Conservation (phyloP, 2,329 filamentous ascomycete genomes). For the Botrytis pseudocinerea region DNA sequence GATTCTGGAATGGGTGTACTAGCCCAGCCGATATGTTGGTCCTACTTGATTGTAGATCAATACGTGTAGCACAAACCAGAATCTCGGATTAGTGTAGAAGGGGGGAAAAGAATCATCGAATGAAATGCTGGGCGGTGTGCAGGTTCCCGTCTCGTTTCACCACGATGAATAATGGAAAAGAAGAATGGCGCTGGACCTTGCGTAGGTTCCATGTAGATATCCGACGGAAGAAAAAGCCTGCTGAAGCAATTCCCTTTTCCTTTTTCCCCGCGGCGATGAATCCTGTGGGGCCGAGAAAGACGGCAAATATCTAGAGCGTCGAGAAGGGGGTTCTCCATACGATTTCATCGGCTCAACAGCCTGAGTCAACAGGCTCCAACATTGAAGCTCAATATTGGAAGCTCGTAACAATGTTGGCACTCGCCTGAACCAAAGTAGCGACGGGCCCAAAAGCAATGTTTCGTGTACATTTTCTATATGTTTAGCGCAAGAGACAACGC, state of each 20-base stretch:
- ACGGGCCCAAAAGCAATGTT: background rate
- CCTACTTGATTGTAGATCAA: slow-evolving; percentile 19
- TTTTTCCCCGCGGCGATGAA: slow-evolving; percentile 20
- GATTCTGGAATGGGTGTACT: slow-evolving; percentile 27
- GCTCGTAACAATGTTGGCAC: background rate
- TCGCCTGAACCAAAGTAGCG: slow-evolving; percentile 1
- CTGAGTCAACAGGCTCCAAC: background rate
- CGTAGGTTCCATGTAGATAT: slow-evolving; percentile 21
- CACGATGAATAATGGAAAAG: slow-evolving; percentile 19
- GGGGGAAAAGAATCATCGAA: slow-evolving; percentile 1
- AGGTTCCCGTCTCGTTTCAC: slow-evolving; percentile 25
- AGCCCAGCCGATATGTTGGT: slow-evolving; percentile 5
- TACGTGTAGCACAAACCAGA: slow-evolving; percentile 15
- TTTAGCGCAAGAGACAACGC: background rate
- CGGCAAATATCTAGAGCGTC: background rate
- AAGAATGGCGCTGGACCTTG: slow-evolving; percentile 16
- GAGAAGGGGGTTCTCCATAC: background rate
- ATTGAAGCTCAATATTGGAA: slow-evolving; percentile 9
- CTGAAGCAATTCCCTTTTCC: slow-evolving; percentile 20
- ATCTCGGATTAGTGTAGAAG: slow-evolving; percentile 18
- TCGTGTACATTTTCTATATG: background rate
- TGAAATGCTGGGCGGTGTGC: slow-evolving; percentile 24
- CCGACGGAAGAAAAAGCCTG: slow-evolving; percentile 24
- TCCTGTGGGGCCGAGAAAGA: slow-evolving; percentile 19
- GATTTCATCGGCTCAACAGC: background rate